Base-by-base conservation (phyloP, 2,329 filamentous ascomycete genomes). In the Arthrobotrys entomopaga region DNA sequence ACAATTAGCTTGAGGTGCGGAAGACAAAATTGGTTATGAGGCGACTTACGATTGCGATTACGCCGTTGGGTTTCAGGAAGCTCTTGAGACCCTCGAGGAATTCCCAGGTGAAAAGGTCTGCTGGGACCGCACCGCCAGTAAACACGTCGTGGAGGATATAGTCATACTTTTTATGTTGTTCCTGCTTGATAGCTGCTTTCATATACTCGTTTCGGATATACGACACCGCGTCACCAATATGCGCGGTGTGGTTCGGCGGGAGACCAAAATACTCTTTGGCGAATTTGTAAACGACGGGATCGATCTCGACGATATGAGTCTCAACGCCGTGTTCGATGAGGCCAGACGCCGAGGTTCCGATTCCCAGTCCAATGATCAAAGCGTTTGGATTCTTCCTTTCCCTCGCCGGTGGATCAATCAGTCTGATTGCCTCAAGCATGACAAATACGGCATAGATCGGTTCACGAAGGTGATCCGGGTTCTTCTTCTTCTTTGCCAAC, bases 71-170 rank as follows among this genome's bases (percentile, higher is more conserved):
- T 76, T 88, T 91, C 52, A 99, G 84, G 5, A 98, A 85, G 3
- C 85, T 81, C 77, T 87, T 83, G 0, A 99, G 84, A 3, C 90
- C 88, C 60, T 86, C 82, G 49, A 99, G 82, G 79, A 99, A 98
- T 78, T 95, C 90, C 3, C 89, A 81, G 0, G 93, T 98, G 82
- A 99, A 99, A 6, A 99, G 87, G 6, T 89, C 85, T 1, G 93
- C 88, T 0, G 95, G 95, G 81, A 98, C 95, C 0, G 93, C 93
- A 60, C 95, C 95, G 22, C 95, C 95, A 0, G 95, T 99, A 81
- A 99, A 99, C 22, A 99, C 95, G 78, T 99, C 95, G 81, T 99
- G 95, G 63, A 99, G 86, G 79, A 99, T 95, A 83, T 97, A 98
- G 82, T 97, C 90, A 81, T 90, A 99, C 52, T 79, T 81, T 6